These are phyloP conservation scores for Phyllosticta ampelicida DNA, from an alignment of 2,329 filamentous ascomycete species.

Conservation along the genomic window DNA sequence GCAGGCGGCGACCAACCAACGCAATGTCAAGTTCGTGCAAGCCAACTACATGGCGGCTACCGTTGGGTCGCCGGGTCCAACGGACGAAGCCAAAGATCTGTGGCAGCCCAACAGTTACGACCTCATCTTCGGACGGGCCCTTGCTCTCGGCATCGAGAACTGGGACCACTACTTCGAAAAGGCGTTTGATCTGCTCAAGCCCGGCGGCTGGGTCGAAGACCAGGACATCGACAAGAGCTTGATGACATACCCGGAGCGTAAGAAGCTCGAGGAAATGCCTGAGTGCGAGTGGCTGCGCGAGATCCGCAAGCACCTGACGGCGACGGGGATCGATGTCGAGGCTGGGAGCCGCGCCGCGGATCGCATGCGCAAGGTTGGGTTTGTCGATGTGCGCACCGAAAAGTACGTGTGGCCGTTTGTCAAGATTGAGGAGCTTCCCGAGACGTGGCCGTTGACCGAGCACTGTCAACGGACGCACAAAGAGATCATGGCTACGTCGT, in stretches of 20 bases:
- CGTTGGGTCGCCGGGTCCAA: neutral
- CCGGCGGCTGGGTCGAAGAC: conserved; percentile 27
- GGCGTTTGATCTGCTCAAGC: conserved; percentile 19
- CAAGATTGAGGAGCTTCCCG: neutral
- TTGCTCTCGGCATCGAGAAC: conserved; percentile 22
- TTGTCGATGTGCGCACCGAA: neutral
- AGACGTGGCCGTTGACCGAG: neutral
- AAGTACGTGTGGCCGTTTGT: neutral
- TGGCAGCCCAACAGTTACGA: conserved; percentile 29
- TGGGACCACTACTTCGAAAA: conserved; percentile 22
- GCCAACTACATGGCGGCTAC: neutral
- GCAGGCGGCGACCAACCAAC: neutral
- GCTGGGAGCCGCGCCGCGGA: neutral
- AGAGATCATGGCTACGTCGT: neutral
- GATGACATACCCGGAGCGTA: neutral
- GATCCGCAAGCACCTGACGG: neutral
- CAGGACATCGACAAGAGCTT: conserved; percentile 15
- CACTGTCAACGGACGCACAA: neutral
- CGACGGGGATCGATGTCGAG: neutral
- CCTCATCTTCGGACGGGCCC: conserved; percentile 23
- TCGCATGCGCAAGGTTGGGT: neutral
- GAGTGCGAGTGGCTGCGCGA: neutral
- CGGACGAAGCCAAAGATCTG: neutral
- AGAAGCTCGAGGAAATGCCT: neutral
- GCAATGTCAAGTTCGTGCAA: neutral